These are phyloP conservation scores for Solanum megistacrolobum DNA, from an alignment of 257 asterid species.

Conservation along the genomic window DNA sequence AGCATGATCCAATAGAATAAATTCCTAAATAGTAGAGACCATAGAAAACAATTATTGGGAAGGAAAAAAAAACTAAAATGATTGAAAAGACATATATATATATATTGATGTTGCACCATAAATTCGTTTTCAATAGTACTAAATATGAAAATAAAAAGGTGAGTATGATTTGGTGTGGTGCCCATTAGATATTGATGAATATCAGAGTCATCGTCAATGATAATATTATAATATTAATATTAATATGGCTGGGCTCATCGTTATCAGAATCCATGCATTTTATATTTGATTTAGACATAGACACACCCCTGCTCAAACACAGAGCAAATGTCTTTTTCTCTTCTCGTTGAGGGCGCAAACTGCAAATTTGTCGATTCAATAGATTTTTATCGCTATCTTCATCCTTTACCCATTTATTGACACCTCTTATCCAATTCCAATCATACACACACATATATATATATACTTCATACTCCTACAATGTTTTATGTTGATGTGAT, in stretches of 20 bases:
- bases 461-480: not conserved
- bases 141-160: not conserved
- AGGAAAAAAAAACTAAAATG: not conserved
- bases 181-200: not conserved
- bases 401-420: not conserved
- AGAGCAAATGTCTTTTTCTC: constrained; percentile 22
- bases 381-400: not conserved
- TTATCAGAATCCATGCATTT: not conserved
- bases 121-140: not conserved
- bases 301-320: not conserved
- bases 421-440: not conserved
- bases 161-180: not conserved
- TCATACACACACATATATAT: not conserved
- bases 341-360: constrained; percentile 24
- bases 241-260: not conserved
- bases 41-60: not conserved
- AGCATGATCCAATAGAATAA: not conserved
- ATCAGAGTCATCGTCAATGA: constrained; percentile 11
- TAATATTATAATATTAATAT: not conserved
- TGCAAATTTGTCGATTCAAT: not conserved
- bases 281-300: constrained; percentile 30
- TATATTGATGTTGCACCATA: not conserved
- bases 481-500: not conserved
- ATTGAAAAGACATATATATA: not conserved
- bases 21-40: not conserved